Percentiles rank a stretch among this genome's conserved stretches.
Evolutionary conservation across 305 asterid species (phyloP).

Genomic region (Withania somnifera): DNA sequence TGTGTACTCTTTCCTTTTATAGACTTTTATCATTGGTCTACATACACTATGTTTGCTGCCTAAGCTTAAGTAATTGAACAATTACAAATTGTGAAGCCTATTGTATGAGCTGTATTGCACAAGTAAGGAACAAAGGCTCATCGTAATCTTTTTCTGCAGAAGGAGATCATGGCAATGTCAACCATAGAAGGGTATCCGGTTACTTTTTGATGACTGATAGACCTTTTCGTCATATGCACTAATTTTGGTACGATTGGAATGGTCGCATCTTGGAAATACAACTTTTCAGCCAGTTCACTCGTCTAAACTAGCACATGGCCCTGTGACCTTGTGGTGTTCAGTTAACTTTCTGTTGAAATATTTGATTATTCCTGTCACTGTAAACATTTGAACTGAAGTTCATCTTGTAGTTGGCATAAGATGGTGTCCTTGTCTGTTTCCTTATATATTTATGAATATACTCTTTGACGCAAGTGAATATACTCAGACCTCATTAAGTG

Average conservation of each 20-base stretch:
- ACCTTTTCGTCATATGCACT: not conserved
- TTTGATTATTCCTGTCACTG: not conserved
- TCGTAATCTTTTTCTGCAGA: conserved; percentile 23
- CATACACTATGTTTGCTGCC: not conserved
- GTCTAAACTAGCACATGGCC: not conserved
- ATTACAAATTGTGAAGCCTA: not conserved
- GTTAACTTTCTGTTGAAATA: not conserved
- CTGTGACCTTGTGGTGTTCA: not conserved
- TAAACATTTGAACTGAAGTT: too few species aligned
- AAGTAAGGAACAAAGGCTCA: not conserved
- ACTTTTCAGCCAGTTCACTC: not conserved
- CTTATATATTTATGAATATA: too few species aligned
- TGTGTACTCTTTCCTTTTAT: not conserved
- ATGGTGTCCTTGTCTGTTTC: too few species aligned
- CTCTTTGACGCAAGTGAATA: too few species aligned
- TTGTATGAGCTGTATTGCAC: not conserved
- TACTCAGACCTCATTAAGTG: too few species aligned
- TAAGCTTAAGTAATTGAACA: not conserved
- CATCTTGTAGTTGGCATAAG: too few species aligned
- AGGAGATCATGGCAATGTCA: conserved; percentile 36
- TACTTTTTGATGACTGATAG: conserved; percentile 14
- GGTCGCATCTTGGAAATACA: not conserved
- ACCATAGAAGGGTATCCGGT: conserved; percentile 34
- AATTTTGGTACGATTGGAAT: not conserved
- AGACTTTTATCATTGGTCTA: not conserved